These are phyloP conservation scores for Sambucus nigra DNA, from an alignment of 129 eudicot species.

Conservation along the genomic window DNA sequence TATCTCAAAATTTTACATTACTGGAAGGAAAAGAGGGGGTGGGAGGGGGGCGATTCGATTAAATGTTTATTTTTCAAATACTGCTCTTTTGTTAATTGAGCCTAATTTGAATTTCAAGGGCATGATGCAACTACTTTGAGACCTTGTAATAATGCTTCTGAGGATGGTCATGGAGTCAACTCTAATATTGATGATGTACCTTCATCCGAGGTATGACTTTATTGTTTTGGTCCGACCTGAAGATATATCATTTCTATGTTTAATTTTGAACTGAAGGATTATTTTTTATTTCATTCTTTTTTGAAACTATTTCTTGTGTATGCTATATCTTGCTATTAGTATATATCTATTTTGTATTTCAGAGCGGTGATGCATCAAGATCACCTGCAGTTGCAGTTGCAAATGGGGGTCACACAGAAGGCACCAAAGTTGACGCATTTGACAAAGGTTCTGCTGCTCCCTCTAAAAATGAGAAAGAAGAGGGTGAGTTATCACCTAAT, in stretches of 20 bases:
- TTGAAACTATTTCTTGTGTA: neutral
- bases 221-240: neutral
- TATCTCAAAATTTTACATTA: too few species aligned
- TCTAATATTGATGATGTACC: slow-evolving; percentile 31
- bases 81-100: too few species aligned
- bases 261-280: neutral
- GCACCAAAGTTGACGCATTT: slow-evolving; percentile 17
- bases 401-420: slow-evolving; percentile 31
- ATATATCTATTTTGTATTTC: slow-evolving; percentile 13
- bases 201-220: slow-evolving; percentile 38
- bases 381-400: slow-evolving; percentile 29
- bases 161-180: slow-evolving; percentile 39
- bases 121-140: slow-evolving; percentile 32
- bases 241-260: too few species aligned
- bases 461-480: slow-evolving; percentile 87
- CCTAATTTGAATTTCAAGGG: slow-evolving; percentile 35
- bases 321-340: neutral
- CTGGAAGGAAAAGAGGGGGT: too few species aligned
- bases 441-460: slow-evolving; percentile 31
- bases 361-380: slow-evolving; percentile 45
- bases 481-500: slow-evolving; percentile 92
- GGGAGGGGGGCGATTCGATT: too few species aligned
- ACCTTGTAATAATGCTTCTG: slow-evolving; percentile 25
- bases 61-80: too few species aligned
- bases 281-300: too few species aligned